A percentile compares a stretch with the other conserved stretches of the same genome.
These are phyloP conservation scores for Collybiopsis confluens DNA, from an alignment of 768 basidiomycete genomes.

Conservation along the genomic window DNA sequence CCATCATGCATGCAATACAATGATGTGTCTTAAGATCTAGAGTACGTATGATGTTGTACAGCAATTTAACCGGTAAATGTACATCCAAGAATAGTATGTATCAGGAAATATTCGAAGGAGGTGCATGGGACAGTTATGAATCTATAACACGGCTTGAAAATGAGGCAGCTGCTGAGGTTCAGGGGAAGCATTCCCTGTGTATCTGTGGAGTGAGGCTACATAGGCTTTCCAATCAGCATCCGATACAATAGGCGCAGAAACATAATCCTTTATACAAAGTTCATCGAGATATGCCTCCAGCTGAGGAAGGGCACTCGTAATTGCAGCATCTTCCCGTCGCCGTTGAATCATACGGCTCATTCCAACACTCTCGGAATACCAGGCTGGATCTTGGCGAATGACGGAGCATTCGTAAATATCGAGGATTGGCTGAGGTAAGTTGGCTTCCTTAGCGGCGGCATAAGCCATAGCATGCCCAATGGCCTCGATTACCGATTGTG, in stretches of 20 bases:
- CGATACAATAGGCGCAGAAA: slow-evolving; percentile 50
- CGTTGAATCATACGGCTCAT: slow-evolving; percentile 46
- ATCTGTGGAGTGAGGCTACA: slow-evolving; percentile 32
- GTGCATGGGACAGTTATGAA: background rate
- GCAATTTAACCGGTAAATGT: too few relatives aligned
- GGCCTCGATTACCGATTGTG: slow-evolving; percentile 50
- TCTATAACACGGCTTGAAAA: slow-evolving; percentile 41
- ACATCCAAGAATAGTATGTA: too few relatives aligned
- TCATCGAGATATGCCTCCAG: slow-evolving; percentile 36
- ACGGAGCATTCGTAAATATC: slow-evolving; percentile 53
- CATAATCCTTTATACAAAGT: slow-evolving; percentile 45
- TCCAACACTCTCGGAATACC: slow-evolving; percentile 53
- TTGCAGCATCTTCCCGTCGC: slow-evolving; percentile 40
- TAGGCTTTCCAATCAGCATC: slow-evolving; percentile 48
- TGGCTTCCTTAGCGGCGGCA: slow-evolving; percentile 42
- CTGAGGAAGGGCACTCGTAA: slow-evolving; percentile 39
- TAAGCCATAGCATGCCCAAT: slow-evolving; percentile 63
- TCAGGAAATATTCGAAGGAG: background rate
- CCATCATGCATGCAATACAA: too few relatives aligned
- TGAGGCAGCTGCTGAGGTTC: slow-evolving; percentile 32
- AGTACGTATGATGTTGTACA: too few relatives aligned
- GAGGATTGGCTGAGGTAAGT: slow-evolving; percentile 43
- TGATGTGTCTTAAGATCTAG: too few relatives aligned
- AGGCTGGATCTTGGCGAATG: slow-evolving; percentile 51
- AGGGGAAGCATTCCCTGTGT: slow-evolving; percentile 37